Evolutionary conservation across 1,284 basidiomycete genomes (phyloP), one percentile per base, ranked within the genome.

Genomic region (Ganoderma multipileum): DNA sequence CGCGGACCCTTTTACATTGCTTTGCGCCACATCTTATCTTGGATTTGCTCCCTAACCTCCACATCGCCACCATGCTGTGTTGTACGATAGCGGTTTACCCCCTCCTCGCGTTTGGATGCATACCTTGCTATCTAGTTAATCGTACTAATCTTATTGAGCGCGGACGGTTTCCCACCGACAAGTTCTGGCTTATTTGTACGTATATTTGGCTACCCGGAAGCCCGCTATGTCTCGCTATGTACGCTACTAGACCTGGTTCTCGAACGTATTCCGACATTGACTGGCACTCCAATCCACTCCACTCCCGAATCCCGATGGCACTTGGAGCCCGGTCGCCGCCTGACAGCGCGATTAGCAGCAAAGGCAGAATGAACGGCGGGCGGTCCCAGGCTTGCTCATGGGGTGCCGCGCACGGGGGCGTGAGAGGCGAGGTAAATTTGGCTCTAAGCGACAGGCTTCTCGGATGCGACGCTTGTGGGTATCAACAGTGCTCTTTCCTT

Each of bases 391-490:
- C 38, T 38, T 38, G 23, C 16, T 20, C 28, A 30, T 55, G 52
- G 52, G 52, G 28, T 33, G 28, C 52, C 52, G 52, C 12, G 61
- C 33, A 36, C 42, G 36, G 12, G 23, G 9, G 30, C 26, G 58
- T 44, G 61, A 66, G 57, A 66, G 36, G 68, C 47, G 50, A 60
- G 66, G 66, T 65, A 69, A 69, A 58, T 62, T 72, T 68, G 66
- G 68, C 71, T 61, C 71, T 66, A 72, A 72, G 71, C 68, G 71
- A 72, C 23, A 39, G 55, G 42, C 67, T 67, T 67, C 67, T 44
- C 63, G 54, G 36, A 66, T 63, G 41, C 61, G 44, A 55, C 30
- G 47, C 67, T 57, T 30, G 47, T 23, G 20, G 41, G 41, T 54
- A 50, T 26, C 59, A 52, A 61, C 61, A 66, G 28, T 52, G 38